Conservation (phyloP, 2,329 filamentous ascomycete genomes). For the Aspergillus hortae region DNA sequence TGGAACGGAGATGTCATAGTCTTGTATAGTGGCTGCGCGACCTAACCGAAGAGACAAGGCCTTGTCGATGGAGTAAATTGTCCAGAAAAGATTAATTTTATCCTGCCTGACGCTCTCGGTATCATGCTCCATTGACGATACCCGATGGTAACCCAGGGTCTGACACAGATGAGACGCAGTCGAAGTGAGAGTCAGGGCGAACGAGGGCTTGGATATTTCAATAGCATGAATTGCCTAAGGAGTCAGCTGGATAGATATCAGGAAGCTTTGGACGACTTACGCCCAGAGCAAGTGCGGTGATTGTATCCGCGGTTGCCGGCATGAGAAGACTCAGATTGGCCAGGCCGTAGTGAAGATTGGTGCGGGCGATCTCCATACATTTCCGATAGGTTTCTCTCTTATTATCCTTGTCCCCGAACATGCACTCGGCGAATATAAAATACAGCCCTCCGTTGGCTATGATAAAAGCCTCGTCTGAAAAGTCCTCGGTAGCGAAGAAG, state of each 20-base stretch:
- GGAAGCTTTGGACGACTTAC: constrained; percentile 37
- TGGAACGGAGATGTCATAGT: constrained; percentile 56
- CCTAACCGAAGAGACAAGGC: constrained; percentile 58
- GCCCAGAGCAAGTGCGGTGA: constrained; percentile 58
- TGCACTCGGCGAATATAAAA: constrained; percentile 35
- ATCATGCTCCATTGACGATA: constrained; percentile 25
- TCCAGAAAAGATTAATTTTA: constrained; percentile 53
- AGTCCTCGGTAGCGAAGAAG: constrained; percentile 43
- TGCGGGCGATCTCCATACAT: constrained; percentile 35
- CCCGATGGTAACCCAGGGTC: constrained; percentile 57
- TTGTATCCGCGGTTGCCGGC: constrained; percentile 53
- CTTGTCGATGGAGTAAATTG: constrained; percentile 57
- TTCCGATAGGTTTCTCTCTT: constrained; percentile 24
- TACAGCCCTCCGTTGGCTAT: constrained; percentile 38
- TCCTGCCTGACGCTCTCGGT: constrained; percentile 25
- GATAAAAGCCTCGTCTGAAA: constrained; percentile 38
- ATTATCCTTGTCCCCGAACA: constrained; percentile 17
- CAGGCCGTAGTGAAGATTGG: constrained; percentile 45
- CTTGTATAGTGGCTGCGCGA: constrained; percentile 55
- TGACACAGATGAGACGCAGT: constrained; percentile 60
- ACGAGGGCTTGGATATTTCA: constrained; percentile 59
- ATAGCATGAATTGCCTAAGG: constrained; percentile 58
- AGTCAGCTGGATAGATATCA: constrained; percentile 5
- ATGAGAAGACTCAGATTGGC: constrained; percentile 54
- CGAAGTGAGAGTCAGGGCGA: constrained; percentile 62